Base-by-base conservation (phyloP, 1,284 basidiomycete species). In the Irpex sp. region DNA sequence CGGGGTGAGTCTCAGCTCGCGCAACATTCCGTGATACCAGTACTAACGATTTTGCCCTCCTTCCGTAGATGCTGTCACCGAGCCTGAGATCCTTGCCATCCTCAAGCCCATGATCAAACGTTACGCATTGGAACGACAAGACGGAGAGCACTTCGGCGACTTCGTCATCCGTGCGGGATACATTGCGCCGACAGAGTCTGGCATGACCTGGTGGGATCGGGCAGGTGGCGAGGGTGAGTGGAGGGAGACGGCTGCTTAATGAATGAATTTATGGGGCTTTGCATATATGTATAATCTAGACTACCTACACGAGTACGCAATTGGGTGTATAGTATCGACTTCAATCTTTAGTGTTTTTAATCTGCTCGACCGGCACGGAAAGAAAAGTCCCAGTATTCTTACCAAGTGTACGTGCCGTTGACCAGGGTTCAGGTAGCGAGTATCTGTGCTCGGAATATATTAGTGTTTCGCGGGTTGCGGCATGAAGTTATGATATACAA, bases 141-240 rank as follows among this genome's bases (percentile, higher is more conserved):
- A 93, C n/a, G 95, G 93, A 59, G 97, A 99, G 77, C 88, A 81
- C 65, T 99, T 99, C 71, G 97, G 97, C 54, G 97, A 99, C 77
- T 99, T 92, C 76, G 94, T 95, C 51, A 92, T 99, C 67, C 82
- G 94, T 43, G 88, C 86, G 7, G 93, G 93, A 26, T 94, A 94
- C 69, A 94, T 95, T 68, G 83, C 90, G 49, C 83, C 89, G 1
- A 94, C 92, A 1, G 88, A 85, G 3, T 83, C 86, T 39, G 94
- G 93, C 8, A 90, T 83, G 69, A 81, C 85, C 57, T 95, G 93
- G 90, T 95, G 94, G 74, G 92, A 93, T 58, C 78, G 83, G 26
- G 84, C 87, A 78, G 91, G 90, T 33, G 91, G 91, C 0, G 88
- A 92, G 71, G 90, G 88, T 6, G 72, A 76, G 65, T 71, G 82